Conservation (phyloP, 768 basidiomycete species). For the Mycena rebaudengoi region DNA sequence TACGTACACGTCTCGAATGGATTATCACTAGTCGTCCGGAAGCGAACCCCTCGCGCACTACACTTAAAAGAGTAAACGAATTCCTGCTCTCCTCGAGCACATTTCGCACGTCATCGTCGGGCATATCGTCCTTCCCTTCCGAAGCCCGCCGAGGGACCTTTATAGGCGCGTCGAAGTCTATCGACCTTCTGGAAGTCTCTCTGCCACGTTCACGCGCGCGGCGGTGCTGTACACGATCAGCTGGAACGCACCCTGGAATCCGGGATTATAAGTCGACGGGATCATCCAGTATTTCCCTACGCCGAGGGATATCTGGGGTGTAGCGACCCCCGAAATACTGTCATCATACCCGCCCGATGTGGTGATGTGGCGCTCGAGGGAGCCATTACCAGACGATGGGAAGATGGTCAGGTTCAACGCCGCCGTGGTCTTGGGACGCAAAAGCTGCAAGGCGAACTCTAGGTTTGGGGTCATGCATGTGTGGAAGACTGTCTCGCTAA, state of each 20-base stretch:
- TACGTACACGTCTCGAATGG: constrained; percentile 85
- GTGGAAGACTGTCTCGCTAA: not conserved
- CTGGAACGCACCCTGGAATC: constrained; percentile 63
- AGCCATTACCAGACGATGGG: constrained; percentile 38
- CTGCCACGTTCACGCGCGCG: constrained; percentile 23
- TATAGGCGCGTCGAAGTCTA: not conserved
- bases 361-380: constrained; percentile 51
- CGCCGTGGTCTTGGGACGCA: constrained; percentile 50
- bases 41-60: constrained; percentile 86
- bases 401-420: constrained; percentile 72
- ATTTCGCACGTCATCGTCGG: constrained; percentile 16
- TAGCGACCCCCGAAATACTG: constrained; percentile 74
- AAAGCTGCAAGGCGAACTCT: constrained; percentile 79
- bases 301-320: constrained; percentile 57
- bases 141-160: not conserved
- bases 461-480: not conserved
- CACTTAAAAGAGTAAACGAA: constrained; percentile 82
- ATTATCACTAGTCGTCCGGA: constrained; percentile 77
- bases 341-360: constrained; percentile 89
- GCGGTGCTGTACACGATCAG: constrained; percentile 67
- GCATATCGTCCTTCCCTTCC: constrained; percentile 17
- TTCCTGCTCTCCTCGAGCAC: constrained; percentile 61
- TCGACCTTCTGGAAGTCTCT: not conserved
- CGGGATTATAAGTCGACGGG: constrained; percentile 77
- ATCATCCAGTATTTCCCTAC: constrained; percentile 77